Evolutionary conservation across 148 eudicot species (phyloP), one percentile per base, ranked within the genome.

Genomic region (Amaranthus cruentus): DNA sequence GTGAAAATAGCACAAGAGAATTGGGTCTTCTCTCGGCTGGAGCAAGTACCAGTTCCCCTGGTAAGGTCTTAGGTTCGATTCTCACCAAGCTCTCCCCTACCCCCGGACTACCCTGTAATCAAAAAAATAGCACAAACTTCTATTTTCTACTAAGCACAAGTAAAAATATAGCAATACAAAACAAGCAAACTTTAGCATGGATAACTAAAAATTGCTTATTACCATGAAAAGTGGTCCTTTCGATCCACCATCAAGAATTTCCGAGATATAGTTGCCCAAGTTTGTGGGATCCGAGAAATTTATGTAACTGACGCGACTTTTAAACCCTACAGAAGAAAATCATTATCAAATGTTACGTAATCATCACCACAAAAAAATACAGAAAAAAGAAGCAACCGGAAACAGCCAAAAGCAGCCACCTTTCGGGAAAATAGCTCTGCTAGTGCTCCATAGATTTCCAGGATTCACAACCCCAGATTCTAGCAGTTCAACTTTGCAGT

Each of bases 161-260:
- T 18, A 49, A n/a, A 65, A 46, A 64, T 43, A 47, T n/a, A 7
- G 62, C 56, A 5, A 46, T 62, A 42, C 18, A 10, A 15, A 13
- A 60, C 49, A 66, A 4, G 62, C 42, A 75, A 51, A 61, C 42
- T 68, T 9, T 69, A 15, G 47, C 54, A 18, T 60, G 61, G 52
- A 55, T 48, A 71, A 5, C 44, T 49, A 59, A 61, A 59, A 55
- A 50, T 12, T 55, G 72, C 60, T 51, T 38, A 59, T 81, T 91
- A 95, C 98, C 99, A 92, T 90, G 80, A 96, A 96, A 50, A 96
- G 82, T 44, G 99, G 99, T 65, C 94, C 85, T 75, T 83, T 88
- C 6, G 75, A 80, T 69, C 97, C 95, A 47, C 88, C 90, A 83
- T 96, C 95, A 80, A 92, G 74, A 76, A 90, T 83, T 82, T 96